phyloP scores from a whole-genome alignment of 176 grass and related monocot genomes.

The Olyra latifolia region DNA sequence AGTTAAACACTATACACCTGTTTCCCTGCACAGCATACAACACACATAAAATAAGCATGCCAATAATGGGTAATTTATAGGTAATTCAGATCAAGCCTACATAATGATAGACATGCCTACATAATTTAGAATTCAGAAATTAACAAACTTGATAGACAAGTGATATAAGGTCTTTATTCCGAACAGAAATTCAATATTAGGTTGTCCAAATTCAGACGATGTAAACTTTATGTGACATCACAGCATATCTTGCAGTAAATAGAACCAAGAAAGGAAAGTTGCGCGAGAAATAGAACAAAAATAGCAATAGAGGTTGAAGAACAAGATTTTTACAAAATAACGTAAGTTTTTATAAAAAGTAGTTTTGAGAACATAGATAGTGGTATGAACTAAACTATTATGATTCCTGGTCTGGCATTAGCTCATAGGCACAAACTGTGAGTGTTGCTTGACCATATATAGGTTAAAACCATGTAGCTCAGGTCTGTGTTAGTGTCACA shows the following conservation, averaged over 20 bases:
- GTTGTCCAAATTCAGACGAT: background rate
- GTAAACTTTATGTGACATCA: background rate
- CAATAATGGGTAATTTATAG: background rate
- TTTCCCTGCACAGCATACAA: constrained; percentile 41
- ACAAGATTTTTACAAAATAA: background rate
- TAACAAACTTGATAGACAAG: background rate
- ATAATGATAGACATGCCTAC: background rate
- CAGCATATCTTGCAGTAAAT: background rate
- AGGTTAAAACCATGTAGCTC: background rate
- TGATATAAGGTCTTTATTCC: background rate
- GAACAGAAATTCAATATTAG: background rate
- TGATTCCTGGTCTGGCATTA: background rate
- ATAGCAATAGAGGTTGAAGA: background rate
- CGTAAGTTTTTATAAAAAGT: background rate
- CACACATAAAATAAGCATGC: background rate
- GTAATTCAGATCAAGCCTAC: background rate
- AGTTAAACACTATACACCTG: constrained; percentile 73
- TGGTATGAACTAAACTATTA: background rate
- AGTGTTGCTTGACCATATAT: background rate
- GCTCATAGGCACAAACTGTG: background rate
- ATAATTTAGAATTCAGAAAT: background rate
- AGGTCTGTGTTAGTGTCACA: background rate
- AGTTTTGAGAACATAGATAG: background rate
- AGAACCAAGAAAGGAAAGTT: background rate
- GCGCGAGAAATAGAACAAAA: background rate